Percentiles rank a stretch among this genome's conserved stretches.
phyloP scores from a whole-genome alignment of 192 early-diverging fungal genomes.

The Coemansia sp. region DNA sequence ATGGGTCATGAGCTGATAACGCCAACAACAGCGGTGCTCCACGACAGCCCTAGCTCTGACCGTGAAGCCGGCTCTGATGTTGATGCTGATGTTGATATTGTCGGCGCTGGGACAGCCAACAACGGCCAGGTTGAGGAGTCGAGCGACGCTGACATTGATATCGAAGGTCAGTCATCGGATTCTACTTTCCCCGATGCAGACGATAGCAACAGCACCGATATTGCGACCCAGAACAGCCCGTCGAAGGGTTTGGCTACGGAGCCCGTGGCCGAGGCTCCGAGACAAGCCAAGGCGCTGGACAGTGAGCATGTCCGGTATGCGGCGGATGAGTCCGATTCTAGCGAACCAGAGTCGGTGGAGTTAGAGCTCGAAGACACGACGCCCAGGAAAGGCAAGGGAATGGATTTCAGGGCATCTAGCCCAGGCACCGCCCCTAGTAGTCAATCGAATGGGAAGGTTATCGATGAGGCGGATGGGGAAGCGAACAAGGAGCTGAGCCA shows the following conservation, averaged over 20 bases:
- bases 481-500: background rate
- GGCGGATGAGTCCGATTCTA: background rate
- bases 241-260: background rate
- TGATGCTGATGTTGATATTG: background rate
- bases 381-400: background rate
- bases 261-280: background rate
- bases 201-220: background rate
- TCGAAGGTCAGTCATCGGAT: background rate
- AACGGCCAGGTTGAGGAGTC: background rate
- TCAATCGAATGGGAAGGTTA: no score
- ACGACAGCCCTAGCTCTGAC: background rate
- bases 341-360: conserved; percentile 3
- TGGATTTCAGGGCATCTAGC: background rate
- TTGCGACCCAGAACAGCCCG: background rate
- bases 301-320: background rate
- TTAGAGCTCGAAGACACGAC: background rate
- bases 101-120: background rate
- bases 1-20: background rate
- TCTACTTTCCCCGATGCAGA: background rate
- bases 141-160: background rate
- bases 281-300: background rate
- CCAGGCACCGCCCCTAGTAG: no score
- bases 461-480: no score
- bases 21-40: background rate
- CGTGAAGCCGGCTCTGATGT: background rate